A percentile compares a stretch with the other conserved stretches of the same genome.
Evolutionary conservation across 495 filamentous ascomycete genomes (phyloP).

Genomic region (Aspergillus ellipticus): DNA sequence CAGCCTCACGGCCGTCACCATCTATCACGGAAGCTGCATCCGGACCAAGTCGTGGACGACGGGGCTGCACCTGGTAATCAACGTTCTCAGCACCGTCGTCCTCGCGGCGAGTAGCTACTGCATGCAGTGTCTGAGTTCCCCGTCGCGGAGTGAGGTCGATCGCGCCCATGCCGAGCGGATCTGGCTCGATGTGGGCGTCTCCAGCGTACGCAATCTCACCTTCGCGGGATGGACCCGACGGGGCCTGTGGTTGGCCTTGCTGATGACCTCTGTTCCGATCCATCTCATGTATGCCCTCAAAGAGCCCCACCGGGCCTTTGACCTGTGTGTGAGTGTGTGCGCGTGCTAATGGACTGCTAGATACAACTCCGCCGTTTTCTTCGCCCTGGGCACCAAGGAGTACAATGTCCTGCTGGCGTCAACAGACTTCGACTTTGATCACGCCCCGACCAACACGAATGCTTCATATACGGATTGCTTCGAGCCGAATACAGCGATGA

Average conservation of each 20-base stretch:
- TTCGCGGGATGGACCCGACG: background rate
- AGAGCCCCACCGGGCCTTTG: background rate
- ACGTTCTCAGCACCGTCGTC: slow-evolving; percentile 7
- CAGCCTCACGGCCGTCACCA: background rate
- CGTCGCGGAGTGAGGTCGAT: slow-evolving; percentile 7
- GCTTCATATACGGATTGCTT: background rate
- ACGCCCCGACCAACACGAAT: background rate
- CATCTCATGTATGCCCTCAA: slow-evolving; percentile 8
- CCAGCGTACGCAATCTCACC: background rate
- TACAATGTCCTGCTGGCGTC: background rate
- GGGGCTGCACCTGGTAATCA: slow-evolving; percentile 10
- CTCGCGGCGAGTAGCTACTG: slow-evolving; percentile 13
- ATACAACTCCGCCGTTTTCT: slow-evolving; percentile 11
- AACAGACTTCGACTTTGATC: background rate
- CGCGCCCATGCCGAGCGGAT: slow-evolving; percentile 1
- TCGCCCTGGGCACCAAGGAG: background rate
- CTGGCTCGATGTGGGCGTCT: slow-evolving; percentile 5
- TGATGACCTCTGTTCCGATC: slow-evolving; percentile 6
- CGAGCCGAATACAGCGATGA: background rate
- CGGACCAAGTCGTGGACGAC: slow-evolving; percentile 6
- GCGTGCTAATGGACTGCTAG: background rate
- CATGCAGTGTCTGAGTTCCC: slow-evolving; percentile 12
- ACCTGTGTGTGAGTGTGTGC: too few relatives aligned
- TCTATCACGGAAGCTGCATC: slow-evolving; percentile 5
- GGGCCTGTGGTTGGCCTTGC: background rate